Conservation (phyloP, 176 grass and related monocot genomes). For the Phragmites australis region DNA sequence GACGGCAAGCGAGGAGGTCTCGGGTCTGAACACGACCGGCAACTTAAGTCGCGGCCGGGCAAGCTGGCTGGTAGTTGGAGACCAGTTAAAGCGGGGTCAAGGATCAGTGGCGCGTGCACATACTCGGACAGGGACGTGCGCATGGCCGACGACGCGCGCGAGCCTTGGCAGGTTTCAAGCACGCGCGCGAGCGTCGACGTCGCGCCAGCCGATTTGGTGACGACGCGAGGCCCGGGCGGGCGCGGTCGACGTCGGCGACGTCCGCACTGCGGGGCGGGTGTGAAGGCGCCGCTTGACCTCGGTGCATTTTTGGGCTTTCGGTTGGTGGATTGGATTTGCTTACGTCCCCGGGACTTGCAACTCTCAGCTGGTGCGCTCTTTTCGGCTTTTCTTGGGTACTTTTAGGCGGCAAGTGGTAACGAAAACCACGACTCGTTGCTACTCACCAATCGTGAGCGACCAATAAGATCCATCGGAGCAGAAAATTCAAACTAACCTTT, state of each 20-base stretch:
- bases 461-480: neutral
- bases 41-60: slow-evolving; percentile 22
- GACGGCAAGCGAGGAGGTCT: neutral
- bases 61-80: neutral
- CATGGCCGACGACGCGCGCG: neutral
- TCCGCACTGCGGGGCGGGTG: neutral
- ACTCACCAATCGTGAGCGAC: neutral
- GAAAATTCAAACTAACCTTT: neutral
- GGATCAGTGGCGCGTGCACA: neutral
- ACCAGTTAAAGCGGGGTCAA: neutral
- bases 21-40: slow-evolving; percentile 14
- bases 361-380: neutral
- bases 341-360: neutral
- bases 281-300: slow-evolving; percentile 36
- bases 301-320: neutral
- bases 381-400: neutral
- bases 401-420: neutral
- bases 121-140: slow-evolving; percentile 13
- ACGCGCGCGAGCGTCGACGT: slow-evolving; percentile 13
- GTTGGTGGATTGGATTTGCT: slow-evolving; percentile 7
- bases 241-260: neutral
- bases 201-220: slow-evolving; percentile 27
- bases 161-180: neutral
- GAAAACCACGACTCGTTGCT: neutral
- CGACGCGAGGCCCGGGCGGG: neutral